Evolutionary conservation across 2,329 filamentous ascomycete genomes (phyloP).

Genomic region (Microdochium bolleyi): DNA sequence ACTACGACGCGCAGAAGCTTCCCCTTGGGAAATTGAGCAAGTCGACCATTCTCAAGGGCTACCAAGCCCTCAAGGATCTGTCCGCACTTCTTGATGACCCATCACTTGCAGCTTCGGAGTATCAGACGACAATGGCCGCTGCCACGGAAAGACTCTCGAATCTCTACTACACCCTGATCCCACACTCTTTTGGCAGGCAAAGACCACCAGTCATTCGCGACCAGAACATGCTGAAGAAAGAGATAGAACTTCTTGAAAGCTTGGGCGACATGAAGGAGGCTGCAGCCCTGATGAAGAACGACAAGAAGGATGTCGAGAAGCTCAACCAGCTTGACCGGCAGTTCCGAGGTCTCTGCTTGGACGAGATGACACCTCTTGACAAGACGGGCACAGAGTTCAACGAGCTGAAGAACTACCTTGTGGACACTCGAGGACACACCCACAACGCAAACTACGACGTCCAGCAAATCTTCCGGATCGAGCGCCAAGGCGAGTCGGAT

Average conservation of each 20-base stretch:
- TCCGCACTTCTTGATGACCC: constrained; percentile 55
- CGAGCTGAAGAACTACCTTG: constrained; percentile 59
- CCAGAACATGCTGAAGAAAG: constrained; percentile 55
- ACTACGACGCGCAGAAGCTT: constrained; percentile 69
- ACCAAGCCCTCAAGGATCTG: constrained; percentile 68
- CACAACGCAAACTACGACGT: constrained; percentile 56
- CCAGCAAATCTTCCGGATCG: constrained; percentile 74
- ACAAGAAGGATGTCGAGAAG: constrained; percentile 38
- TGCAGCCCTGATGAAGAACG: constrained; percentile 65
- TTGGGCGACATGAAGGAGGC: constrained; percentile 82
- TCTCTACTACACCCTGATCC: constrained; percentile 72
- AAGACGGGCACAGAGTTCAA: constrained; percentile 52
- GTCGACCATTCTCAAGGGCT: constrained; percentile 65
- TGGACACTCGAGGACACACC: constrained; percentile 57
- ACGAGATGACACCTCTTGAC: constrained; percentile 68
- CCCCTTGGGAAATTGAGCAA: constrained; percentile 82
- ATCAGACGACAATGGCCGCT: constrained; percentile 23
- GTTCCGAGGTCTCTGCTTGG: constrained; percentile 61
- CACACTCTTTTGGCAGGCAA: constrained; percentile 70
- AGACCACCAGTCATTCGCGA: constrained; percentile 60
- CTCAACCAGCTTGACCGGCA: constrained; percentile 64
- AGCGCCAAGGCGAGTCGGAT: constrained; percentile 62
- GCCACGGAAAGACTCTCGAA: constrained; percentile 64
- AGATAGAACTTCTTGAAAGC: constrained; percentile 73
- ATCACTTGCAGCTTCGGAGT: constrained; percentile 32